Evolutionary conservation across 805 yeast species (phyloP).

Genomic region (Myxozyma sirexii): DNA sequence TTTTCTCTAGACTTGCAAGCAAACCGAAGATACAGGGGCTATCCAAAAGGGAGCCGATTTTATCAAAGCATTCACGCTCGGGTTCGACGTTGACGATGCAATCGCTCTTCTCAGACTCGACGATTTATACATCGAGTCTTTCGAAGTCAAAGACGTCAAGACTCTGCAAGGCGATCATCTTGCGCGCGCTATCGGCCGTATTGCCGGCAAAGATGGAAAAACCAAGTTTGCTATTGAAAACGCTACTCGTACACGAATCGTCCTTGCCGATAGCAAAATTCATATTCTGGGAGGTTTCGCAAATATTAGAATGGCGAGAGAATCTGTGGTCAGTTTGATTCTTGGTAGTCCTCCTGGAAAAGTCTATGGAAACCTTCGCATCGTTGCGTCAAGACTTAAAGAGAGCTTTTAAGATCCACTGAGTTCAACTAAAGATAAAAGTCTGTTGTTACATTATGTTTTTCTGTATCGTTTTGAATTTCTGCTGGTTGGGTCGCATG

Average conservation of each 20-base stretch:
- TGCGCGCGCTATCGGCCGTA: constrained; percentile 98
- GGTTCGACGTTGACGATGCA: constrained; percentile 96
- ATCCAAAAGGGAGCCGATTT: constrained; percentile 98
- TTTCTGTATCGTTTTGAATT: neutral
- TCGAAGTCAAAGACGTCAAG: constrained; percentile 95
- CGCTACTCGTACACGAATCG: constrained; percentile 97
- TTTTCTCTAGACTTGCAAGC: constrained; percentile 57
- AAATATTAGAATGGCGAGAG: constrained; percentile 98
- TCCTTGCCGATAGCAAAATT: constrained; percentile 92
- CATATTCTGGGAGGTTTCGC: constrained; percentile 97
- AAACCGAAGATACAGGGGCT: constrained; percentile 89
- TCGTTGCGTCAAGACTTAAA: constrained; percentile 95
- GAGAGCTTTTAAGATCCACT: constrained; percentile 70
- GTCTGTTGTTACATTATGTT: no score
- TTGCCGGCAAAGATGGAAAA: constrained; percentile 99
- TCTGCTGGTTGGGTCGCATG: constrained; percentile 6
- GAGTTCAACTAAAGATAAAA: no score
- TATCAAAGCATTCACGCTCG: constrained; percentile 90
- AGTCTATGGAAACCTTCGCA: constrained; percentile 94
- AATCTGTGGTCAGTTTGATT: constrained; percentile 90
- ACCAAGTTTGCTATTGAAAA: constrained; percentile 98
- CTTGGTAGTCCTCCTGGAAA: constrained; percentile 98
- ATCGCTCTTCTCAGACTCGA: constrained; percentile 91
- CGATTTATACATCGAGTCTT: constrained; percentile 94
- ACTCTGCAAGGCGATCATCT: constrained; percentile 94